phyloP scores from a whole-genome alignment of 805 yeast species.

The Saturnispora halmiae region DNA sequence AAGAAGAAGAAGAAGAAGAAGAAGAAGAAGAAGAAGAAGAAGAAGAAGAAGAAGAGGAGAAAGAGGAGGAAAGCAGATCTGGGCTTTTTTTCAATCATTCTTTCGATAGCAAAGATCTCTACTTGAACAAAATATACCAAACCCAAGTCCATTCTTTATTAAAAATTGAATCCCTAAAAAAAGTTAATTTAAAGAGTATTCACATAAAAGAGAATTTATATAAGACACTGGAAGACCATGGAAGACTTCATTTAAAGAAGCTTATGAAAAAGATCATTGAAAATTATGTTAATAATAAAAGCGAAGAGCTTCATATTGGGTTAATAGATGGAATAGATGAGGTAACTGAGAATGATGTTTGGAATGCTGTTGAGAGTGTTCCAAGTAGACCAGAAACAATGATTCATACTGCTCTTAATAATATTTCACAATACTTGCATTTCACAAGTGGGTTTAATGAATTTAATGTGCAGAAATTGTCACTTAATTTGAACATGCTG shows the following conservation, averaged over 20 bases:
- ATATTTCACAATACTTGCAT: not conserved
- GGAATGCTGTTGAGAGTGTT: not conserved
- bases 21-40: not conserved
- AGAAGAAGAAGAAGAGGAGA: not conserved
- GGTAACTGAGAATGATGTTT: constrained; percentile 1
- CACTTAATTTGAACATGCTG: not conserved
- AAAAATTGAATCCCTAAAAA: not conserved
- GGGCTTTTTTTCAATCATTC: constrained; percentile 4
- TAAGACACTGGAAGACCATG: not conserved
- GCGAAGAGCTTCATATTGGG: not conserved
- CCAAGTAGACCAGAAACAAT: constrained; percentile 3
- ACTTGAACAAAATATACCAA: constrained; percentile 3
- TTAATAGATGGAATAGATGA: not conserved
- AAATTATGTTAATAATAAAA: not conserved
- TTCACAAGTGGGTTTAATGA: not conserved
- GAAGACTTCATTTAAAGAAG: not conserved
- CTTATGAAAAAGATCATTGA: not conserved
- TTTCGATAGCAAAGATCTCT: not conserved
- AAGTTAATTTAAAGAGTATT: not conserved
- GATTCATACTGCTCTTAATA: constrained; percentile 1
- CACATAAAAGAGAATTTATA: not conserved
- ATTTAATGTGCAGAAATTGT: not conserved
- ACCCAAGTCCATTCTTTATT: not conserved
- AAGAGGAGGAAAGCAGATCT: no score
- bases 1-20: no score